Percentiles rank a stretch among this genome's conserved stretches.
Evolutionary conservation across 2,329 filamentous ascomycete species (phyloP).

Genomic region (Aspergillus intermedius): DNA sequence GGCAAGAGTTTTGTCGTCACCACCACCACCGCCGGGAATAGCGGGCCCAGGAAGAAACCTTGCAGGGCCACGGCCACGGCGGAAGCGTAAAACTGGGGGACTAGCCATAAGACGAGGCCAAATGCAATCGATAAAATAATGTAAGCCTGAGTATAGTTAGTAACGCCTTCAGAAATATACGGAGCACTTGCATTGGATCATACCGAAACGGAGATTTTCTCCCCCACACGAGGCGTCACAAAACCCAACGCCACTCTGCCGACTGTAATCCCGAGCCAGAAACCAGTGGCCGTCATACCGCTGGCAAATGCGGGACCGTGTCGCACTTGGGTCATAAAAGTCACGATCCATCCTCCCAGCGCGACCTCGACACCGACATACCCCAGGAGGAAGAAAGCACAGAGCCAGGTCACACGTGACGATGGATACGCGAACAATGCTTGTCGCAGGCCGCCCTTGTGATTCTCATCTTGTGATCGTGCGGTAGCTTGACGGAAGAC

Average conservation of each 20-base stretch:
- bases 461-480: slow-evolving; percentile 4
- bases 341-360: slow-evolving; percentile 73
- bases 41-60: slow-evolving; percentile 72
- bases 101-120: slow-evolving; percentile 72
- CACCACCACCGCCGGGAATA: slow-evolving; percentile 71
- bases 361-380: slow-evolving; percentile 71
- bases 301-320: slow-evolving; percentile 62
- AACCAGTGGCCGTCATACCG: slow-evolving; percentile 70
- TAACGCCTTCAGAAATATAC: too few relatives aligned
- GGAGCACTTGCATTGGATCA: background rate
- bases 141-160: slow-evolving; percentile 40
- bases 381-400: slow-evolving; percentile 62
- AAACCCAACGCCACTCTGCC: slow-evolving; percentile 70
- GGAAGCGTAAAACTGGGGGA: slow-evolving; percentile 68
- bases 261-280: slow-evolving; percentile 76
- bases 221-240: slow-evolving; percentile 61
- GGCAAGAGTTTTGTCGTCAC: slow-evolving; percentile 69
- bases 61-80: slow-evolving; percentile 64
- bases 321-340: slow-evolving; percentile 77
- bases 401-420: slow-evolving; percentile 21
- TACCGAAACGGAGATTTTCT: slow-evolving; percentile 56
- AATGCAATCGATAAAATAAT: slow-evolving; percentile 57
- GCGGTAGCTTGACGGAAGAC: slow-evolving; percentile 10
- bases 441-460: slow-evolving; percentile 14
- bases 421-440: slow-evolving; percentile 16